These are phyloP conservation scores for Akanthomyces dipterigenus DNA, from an alignment of 2,329 filamentous ascomycete species.

Conservation along the genomic window DNA sequence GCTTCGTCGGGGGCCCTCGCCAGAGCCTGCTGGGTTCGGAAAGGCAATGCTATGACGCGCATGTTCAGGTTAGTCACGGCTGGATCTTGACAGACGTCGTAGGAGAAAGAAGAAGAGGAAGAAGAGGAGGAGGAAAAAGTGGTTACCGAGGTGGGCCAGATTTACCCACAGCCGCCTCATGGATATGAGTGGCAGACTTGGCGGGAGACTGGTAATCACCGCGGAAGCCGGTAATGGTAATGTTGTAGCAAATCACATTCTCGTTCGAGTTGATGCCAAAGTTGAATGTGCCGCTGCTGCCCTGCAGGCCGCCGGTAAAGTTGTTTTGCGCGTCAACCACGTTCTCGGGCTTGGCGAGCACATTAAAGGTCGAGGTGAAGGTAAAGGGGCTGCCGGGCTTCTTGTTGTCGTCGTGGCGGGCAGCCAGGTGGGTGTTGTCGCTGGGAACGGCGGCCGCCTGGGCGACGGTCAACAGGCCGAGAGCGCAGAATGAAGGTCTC, in stretches of 20 bases:
- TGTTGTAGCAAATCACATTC: constrained; percentile 41
- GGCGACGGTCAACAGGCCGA: not conserved
- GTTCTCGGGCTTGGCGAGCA: constrained; percentile 42
- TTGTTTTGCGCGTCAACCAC: constrained; percentile 37
- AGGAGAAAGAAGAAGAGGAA: not conserved
- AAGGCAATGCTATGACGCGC: constrained; percentile 33
- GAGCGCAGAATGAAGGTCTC: not conserved
- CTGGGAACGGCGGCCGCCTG: not conserved
- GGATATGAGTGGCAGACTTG: constrained; percentile 48
- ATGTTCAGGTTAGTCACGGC: not conserved
- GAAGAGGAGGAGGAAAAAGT: no score
- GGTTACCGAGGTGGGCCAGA: constrained; percentile 41
- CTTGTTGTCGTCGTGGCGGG: not conserved
- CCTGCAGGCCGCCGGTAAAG: constrained; percentile 33
- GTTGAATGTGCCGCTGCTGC: constrained; percentile 42
- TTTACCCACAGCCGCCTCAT: constrained; percentile 38
- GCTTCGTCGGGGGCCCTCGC: constrained; percentile 25
- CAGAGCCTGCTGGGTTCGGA: constrained; percentile 38
- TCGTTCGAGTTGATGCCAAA: constrained; percentile 44
- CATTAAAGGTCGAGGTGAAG: constrained; percentile 43
- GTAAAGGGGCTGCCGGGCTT: constrained; percentile 19
- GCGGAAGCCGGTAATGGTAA: constrained; percentile 41
- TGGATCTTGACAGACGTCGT: no score
- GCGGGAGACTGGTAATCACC: constrained; percentile 45
- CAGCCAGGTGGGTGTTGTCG: not conserved